Evolutionary conservation across 306 rosid genomes (phyloP).

Genomic region (Cyclanthera cordifolia): DNA sequence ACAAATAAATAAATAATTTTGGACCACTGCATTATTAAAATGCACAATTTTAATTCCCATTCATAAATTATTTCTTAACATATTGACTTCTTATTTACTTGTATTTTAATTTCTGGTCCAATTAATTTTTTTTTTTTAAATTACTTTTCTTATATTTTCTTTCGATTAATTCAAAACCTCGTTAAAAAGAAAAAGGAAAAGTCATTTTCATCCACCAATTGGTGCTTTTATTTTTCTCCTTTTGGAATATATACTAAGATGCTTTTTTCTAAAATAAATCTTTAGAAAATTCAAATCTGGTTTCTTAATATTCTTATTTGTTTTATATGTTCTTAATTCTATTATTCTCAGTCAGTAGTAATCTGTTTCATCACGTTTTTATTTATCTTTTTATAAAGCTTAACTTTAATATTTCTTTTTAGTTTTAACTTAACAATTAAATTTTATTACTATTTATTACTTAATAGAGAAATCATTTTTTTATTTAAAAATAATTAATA

Average conservation of each 20-base stretch:
- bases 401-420: no score
- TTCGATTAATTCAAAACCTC: not conserved
- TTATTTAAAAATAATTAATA: not conserved
- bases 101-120: no score
- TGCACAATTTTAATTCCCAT: not conserved
- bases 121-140: not conserved
- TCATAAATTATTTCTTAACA: slow-evolving; percentile 5
- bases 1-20: not conserved
- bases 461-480: not conserved
- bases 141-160: not conserved
- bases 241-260: not conserved
- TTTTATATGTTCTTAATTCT: not conserved
- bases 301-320: not conserved
- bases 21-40: slow-evolving; percentile 13
- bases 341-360: not conserved
- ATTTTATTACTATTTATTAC: not conserved
- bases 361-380: not conserved
- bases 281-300: not conserved
- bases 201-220: slow-evolving; percentile 6
- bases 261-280: not conserved
- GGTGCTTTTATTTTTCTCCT: not conserved
- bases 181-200: not conserved
- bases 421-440: not conserved
- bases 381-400: not conserved
- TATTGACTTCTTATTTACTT: not conserved